A percentile compares a stretch with the other conserved stretches of the same genome.
Conservation (phyloP, 345 rosid species). For the Aurinia saxatilis region DNA sequence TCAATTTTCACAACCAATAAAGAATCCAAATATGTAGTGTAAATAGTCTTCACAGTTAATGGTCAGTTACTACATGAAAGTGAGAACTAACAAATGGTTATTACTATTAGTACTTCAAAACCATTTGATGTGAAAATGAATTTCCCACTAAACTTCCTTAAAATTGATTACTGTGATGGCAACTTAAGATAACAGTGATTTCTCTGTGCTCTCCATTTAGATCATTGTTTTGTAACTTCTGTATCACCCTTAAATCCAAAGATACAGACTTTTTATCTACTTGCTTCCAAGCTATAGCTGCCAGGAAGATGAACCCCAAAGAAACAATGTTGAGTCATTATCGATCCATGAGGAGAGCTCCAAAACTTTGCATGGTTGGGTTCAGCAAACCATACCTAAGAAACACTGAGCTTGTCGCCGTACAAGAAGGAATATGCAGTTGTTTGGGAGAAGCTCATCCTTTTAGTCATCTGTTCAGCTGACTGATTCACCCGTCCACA, state of each 20-base stretch:
- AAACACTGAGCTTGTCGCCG: background rate
- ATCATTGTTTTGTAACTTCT: background rate
- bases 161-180: too few species aligned
- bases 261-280: background rate
- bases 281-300: background rate
- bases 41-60: background rate
- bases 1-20: background rate
- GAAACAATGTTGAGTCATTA: background rate
- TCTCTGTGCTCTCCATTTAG: background rate
- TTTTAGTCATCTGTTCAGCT: background rate
- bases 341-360: background rate
- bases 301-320: background rate
- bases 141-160: background rate
- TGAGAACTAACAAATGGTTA: background rate
- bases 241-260: background rate
- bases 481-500: too few species aligned
- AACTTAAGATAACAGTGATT: too few species aligned
- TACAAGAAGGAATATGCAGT: background rate
- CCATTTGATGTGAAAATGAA: background rate
- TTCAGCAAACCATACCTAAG: background rate
- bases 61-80: background rate
- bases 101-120: background rate
- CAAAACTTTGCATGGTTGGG: slow-evolving; percentile 3
- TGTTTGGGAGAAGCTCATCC: background rate
- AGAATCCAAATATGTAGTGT: too few species aligned